Conservation (phyloP, 2,329 filamentous ascomycete genomes). For the Mariannaea sp. region DNA sequence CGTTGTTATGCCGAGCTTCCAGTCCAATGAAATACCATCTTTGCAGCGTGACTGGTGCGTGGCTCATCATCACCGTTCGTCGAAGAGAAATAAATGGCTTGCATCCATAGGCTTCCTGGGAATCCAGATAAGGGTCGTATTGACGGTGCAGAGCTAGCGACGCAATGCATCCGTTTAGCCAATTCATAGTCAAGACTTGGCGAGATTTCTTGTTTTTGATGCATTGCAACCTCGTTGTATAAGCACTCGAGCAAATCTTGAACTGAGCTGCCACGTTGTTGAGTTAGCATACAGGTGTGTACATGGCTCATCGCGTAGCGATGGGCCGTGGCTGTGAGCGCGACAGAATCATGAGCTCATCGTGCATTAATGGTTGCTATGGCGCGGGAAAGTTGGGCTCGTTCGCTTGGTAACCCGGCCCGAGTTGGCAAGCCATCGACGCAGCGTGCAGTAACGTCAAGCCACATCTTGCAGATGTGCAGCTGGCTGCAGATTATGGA, state of each 20-base stretch:
- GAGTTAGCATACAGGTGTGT: too few species aligned
- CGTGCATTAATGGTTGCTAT: neutral
- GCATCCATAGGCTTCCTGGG: too few species aligned
- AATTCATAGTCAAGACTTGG: too few species aligned
- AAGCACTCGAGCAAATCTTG: slow-evolving; percentile 2
- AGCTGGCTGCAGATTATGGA: neutral
- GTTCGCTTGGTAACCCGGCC: slow-evolving; percentile 6
- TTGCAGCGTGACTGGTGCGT: too few species aligned
- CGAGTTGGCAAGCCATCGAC: slow-evolving; percentile 2
- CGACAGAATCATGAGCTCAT: slow-evolving; percentile 2
- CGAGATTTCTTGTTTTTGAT: too few species aligned
- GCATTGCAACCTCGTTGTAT: neutral
- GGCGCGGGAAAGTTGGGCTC: slow-evolving; percentile 3
- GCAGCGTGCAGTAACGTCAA: slow-evolving; percentile 3
- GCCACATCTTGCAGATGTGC: neutral
- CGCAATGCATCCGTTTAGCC: too few species aligned
- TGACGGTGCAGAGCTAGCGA: too few species aligned
- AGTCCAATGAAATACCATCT: too few species aligned
- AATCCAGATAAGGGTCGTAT: too few species aligned
- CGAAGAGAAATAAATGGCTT: too few species aligned
- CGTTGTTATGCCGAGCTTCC: too few species aligned
- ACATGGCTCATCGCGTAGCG: neutral
- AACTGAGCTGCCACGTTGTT: neutral
- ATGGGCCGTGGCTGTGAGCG: neutral
- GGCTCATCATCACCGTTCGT: too few species aligned